Evolutionary conservation across 768 basidiomycete species (phyloP).

Genomic region (Amylocystis lapponica): DNA sequence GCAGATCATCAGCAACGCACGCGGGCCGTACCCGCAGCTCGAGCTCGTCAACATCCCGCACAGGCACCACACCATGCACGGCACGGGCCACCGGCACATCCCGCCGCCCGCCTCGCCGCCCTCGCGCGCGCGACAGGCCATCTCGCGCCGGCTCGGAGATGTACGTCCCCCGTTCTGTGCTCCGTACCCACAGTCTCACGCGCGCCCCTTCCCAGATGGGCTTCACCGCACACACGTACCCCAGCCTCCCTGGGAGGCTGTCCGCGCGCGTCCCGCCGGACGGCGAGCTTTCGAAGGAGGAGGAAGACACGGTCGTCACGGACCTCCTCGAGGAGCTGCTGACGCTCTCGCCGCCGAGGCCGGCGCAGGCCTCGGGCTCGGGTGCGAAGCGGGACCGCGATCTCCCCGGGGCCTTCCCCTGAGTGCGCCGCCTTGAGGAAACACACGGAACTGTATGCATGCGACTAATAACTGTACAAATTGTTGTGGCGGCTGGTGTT

Average conservation of each 20-base stretch:
- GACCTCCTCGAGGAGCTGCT: conserved; percentile 24
- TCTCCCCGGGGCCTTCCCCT: too few species aligned
- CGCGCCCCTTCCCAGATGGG: conserved; percentile 50
- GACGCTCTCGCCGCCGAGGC: conserved; percentile 5
- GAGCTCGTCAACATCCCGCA: conserved; percentile 59
- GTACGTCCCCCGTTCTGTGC: conserved; percentile 36
- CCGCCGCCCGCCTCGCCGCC: conserved; percentile 35
- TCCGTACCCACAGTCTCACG: conserved; percentile 1
- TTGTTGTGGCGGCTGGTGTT: too few species aligned
- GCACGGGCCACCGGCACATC: conserved; percentile 11
- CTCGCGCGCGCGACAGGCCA: conserved; percentile 34
- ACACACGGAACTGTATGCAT: too few species aligned
- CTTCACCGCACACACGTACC: conserved; percentile 55
- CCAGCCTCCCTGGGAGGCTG: conserved; percentile 48
- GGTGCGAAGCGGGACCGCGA: too few species aligned
- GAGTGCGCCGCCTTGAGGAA: too few species aligned
- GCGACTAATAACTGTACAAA: too few species aligned
- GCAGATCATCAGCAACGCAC: conserved; percentile 59
- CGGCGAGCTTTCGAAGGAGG: conserved; percentile 11
- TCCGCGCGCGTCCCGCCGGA: conserved; percentile 12
- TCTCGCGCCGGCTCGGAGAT: conserved; percentile 56
- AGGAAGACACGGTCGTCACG: conserved; percentile 21
- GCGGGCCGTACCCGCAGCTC: conserved; percentile 53
- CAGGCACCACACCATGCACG: conserved; percentile 36
- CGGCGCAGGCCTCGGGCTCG: conserved; percentile 8